Conservation (phyloP, 352 stramenopile genomes). For the Phytophthora macrochlamydospora region DNA sequence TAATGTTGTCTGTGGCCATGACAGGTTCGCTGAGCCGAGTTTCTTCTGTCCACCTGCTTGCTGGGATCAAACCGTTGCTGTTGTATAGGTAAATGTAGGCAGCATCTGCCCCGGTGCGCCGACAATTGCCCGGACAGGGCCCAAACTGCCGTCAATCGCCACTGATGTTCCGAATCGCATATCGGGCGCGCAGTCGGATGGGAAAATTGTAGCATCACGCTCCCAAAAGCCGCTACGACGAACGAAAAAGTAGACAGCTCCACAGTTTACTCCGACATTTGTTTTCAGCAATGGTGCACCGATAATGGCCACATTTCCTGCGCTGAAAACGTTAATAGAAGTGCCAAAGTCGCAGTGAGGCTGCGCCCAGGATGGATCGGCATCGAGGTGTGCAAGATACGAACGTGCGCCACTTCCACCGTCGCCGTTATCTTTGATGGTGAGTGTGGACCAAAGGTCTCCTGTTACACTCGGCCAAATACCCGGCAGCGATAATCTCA, state of each 20-base stretch:
- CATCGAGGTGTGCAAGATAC: constrained; percentile 65
- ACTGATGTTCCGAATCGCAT: constrained; percentile 76
- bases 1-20: constrained; percentile 36
- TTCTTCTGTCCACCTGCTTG: constrained; percentile 55
- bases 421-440: constrained; percentile 92
- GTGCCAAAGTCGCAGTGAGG: constrained; percentile 50
- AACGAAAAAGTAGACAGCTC: constrained; percentile 74
- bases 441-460: constrained; percentile 85
- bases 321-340: constrained; percentile 66
- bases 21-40: constrained; percentile 43
- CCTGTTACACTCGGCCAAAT: constrained; percentile 92
- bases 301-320: constrained; percentile 69
- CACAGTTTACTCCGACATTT: constrained; percentile 41
- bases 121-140: constrained; percentile 63
- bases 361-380: constrained; percentile 35
- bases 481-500: constrained; percentile 91
- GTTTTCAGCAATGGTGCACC: constrained; percentile 61
- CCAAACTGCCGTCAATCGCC: constrained; percentile 70
- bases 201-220: constrained; percentile 55
- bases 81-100: constrained; percentile 58
- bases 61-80: constrained; percentile 20
- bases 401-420: constrained; percentile 79
- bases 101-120: constrained; percentile 56
- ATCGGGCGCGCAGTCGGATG: constrained; percentile 43
- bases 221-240: constrained; percentile 73